phyloP scores from a whole-genome alignment of 441 rosid genomes.

The Pelargonium australe region DNA sequence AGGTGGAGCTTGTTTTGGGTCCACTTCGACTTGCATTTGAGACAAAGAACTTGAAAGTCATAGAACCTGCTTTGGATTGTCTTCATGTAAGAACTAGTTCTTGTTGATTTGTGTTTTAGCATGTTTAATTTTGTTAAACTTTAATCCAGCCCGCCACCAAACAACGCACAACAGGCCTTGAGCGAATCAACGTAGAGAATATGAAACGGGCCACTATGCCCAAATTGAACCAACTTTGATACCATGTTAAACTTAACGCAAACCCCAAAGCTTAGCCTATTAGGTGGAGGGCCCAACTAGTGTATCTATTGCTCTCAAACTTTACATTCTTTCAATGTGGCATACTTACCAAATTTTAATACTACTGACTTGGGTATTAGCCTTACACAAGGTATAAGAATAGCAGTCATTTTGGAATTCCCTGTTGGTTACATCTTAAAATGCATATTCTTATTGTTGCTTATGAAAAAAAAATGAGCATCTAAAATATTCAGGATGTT shows the following conservation, averaged over 20 bases:
- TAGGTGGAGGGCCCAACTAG: too few relatives aligned
- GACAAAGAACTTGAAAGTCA: conserved; percentile 77
- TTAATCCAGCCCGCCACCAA: too few relatives aligned
- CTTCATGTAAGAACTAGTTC: conserved; percentile 66
- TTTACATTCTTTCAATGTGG: too few relatives aligned
- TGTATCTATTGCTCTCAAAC: too few relatives aligned
- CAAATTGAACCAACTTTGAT: not conserved
- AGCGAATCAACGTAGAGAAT: too few relatives aligned
- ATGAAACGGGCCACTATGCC: not conserved
- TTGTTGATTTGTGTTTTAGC: conserved; percentile 6
- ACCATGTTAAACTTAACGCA: too few relatives aligned
- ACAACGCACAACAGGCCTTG: too few relatives aligned
- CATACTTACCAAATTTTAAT: not conserved
- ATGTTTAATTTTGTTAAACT: not conserved
- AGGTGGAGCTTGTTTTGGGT: conserved; percentile 80
- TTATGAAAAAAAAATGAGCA: not conserved
- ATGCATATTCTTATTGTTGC: not conserved
- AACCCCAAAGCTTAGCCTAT: too few relatives aligned
- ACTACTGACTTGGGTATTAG: not conserved
- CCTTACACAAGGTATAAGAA: not conserved
- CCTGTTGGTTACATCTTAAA: not conserved
- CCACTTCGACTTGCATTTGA: conserved; percentile 91
- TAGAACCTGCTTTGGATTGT: conserved; percentile 97
- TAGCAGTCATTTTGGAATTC: conserved; percentile 10
- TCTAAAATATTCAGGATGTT: not conserved